A percentile compares a stretch with the other conserved stretches of the same genome.
phyloP scores from a whole-genome alignment of 2,329 filamentous ascomycete genomes.

The Davidsoniella virescens region DNA sequence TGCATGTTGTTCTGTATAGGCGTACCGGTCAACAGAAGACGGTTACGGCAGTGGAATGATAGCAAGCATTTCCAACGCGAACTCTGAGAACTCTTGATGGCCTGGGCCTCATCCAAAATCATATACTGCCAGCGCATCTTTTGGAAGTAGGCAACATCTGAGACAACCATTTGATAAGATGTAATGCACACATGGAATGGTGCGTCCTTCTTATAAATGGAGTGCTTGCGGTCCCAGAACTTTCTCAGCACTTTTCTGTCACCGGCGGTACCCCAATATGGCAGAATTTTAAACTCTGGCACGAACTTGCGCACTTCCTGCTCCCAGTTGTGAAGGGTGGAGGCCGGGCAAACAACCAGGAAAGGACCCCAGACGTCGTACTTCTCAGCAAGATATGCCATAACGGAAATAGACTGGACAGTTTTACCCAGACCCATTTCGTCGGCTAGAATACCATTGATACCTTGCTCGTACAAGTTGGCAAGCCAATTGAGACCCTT shows the following conservation, averaged over 20 bases:
- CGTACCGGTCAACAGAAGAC: conserved; percentile 83
- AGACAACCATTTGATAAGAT: conserved; percentile 92
- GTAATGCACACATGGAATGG: conserved; percentile 94
- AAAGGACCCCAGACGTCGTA: conserved; percentile 98
- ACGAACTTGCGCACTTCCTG: conserved; percentile 95
- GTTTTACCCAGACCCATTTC: conserved; percentile 99
- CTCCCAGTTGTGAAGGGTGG: conserved; percentile 97
- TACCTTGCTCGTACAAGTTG: conserved; percentile 96
- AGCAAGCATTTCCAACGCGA: conserved; percentile 93
- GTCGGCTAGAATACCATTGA: conserved; percentile 96
- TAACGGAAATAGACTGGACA: conserved; percentile 96
- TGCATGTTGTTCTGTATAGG: conserved; percentile 99
- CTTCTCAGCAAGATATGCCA: conserved; percentile 94
- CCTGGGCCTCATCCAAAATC: conserved; percentile 96
- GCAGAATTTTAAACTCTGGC: conserved; percentile 82
- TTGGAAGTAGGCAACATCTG: conserved; percentile 93
- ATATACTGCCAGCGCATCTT: conserved; percentile 99
- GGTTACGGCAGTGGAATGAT: conserved; percentile 87
- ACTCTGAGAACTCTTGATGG: conserved; percentile 94
- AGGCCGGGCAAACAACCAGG: conserved; percentile 87
- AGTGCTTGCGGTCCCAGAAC: conserved; percentile 97
- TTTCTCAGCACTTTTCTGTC: conserved; percentile 94
- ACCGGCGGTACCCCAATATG: conserved; percentile 90
- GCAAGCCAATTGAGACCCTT: conserved; percentile 99
- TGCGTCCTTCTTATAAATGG: conserved; percentile 84